Percentiles rank a stretch among this genome's conserved stretches.
phyloP scores from a whole-genome alignment of 2,329 filamentous ascomycete species.

The Alternaria ventricosa region DNA sequence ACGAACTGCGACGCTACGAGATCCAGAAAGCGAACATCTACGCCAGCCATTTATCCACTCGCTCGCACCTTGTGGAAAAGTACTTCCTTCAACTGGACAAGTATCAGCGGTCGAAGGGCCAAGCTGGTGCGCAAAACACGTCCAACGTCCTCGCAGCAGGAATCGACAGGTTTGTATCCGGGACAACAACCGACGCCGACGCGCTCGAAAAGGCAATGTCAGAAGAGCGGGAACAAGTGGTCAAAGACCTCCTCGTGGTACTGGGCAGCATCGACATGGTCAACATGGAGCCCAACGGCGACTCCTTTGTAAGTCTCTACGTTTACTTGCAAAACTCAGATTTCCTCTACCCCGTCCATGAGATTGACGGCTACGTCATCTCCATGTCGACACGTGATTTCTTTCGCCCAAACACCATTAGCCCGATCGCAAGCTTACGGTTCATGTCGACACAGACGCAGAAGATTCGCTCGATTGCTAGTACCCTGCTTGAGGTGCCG shows the following conservation, averaged over 20 bases:
- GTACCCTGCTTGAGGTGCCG: conserved; percentile 73
- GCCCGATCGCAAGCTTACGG: conserved; percentile 35
- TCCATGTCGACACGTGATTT: conserved; percentile 13
- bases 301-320: conserved; percentile 63
- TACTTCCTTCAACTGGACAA: conserved; percentile 80
- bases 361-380: conserved; percentile 5
- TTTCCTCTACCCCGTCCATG: conserved; percentile 11
- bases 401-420: conserved; percentile 10
- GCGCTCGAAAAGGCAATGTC: conserved; percentile 69
- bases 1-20: conserved; percentile 65
- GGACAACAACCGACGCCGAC: conserved; percentile 39
- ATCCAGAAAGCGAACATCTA: conserved; percentile 94
- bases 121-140: conserved; percentile 50
- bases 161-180: conserved; percentile 38
- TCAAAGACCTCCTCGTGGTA: conserved; percentile 77
- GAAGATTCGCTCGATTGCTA: conserved; percentile 85
- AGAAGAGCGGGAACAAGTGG: conserved; percentile 79
- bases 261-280: conserved; percentile 80
- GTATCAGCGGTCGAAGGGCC: conserved; percentile 55
- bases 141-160: conserved; percentile 32
- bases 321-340: conserved; percentile 20
- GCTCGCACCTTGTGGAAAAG: conserved; percentile 85
- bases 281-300: conserved; percentile 78
- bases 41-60: conserved; percentile 78
- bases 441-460: conserved; percentile 61